Conservation (phyloP, 2,329 filamentous ascomycete genomes). For the Curvularia hawaiiensis region DNA sequence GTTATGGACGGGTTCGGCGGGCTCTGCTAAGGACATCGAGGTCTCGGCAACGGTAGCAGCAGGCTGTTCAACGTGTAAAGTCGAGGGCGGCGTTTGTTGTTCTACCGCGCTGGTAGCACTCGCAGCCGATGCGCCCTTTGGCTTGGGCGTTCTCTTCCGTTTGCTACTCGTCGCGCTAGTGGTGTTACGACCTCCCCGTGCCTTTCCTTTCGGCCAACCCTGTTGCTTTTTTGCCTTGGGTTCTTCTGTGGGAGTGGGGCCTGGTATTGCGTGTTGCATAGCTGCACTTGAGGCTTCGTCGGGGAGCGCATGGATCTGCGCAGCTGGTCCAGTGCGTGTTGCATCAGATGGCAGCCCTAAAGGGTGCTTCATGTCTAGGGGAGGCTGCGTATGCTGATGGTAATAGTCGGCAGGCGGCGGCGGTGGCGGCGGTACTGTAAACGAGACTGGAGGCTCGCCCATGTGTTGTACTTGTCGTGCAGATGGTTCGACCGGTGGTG, state of each 20-base stretch:
- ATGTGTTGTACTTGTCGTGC: conserved; percentile 15
- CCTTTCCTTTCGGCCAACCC: conserved; percentile 55
- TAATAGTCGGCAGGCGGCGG: conserved; percentile 14
- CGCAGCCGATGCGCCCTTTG: conserved; percentile 31
- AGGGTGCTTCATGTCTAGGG: conserved; percentile 24
- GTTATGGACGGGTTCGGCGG: conserved; percentile 13
- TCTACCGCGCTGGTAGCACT: conserved; percentile 25
- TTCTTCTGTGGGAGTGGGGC: conserved; percentile 25
- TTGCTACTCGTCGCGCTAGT: conserved; percentile 40
- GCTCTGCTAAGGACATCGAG: conserved; percentile 10
- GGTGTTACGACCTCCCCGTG: conserved; percentile 47
- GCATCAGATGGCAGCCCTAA: conserved; percentile 12
- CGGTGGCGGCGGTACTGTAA: conserved; percentile 8
- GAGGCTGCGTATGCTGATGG: conserved; percentile 18
- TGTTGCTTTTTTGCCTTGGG: conserved; percentile 45
- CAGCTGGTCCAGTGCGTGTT: conserved; percentile 23
- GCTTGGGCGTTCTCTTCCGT: conserved; percentile 48
- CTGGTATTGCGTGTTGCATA: conserved; percentile 20
- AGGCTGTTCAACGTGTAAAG: conserved; percentile 34
- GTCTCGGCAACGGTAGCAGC: conserved; percentile 14
- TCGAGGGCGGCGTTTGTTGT: conserved; percentile 44
- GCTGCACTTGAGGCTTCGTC: conserved; percentile 35
- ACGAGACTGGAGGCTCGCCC: conserved; percentile 19
- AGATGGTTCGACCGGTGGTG: conserved; percentile 16
- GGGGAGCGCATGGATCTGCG: conserved; percentile 49